Percentiles rank a stretch among this genome's conserved stretches.
phyloP scores from a whole-genome alignment of 208 protist genomes.

The Leishmania braziliensis region DNA sequence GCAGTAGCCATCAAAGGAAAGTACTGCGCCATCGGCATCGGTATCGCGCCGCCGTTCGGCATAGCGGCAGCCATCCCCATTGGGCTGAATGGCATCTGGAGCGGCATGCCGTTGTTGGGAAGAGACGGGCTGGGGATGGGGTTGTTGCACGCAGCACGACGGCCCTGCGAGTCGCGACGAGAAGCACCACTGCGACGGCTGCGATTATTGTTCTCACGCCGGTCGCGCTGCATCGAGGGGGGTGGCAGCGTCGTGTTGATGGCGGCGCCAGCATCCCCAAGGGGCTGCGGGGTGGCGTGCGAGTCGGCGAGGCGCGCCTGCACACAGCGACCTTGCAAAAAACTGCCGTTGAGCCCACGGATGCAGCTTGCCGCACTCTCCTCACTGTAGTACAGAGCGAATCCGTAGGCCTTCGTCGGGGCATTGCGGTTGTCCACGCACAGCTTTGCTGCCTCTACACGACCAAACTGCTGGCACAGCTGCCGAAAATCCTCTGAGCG shows the following conservation, averaged over 20 bases:
- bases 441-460: conserved; percentile 67
- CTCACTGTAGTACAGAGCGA: conserved; percentile 70
- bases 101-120: not conserved
- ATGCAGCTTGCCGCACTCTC: conserved; percentile 58
- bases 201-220: conserved; percentile 4
- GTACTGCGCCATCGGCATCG: conserved; percentile 9
- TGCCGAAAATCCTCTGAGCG: conserved; percentile 58
- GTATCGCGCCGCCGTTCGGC: not conserved
- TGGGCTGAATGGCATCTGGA: not conserved
- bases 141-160: not conserved
- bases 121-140: not conserved
- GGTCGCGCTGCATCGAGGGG: conserved; percentile 11
- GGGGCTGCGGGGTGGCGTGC: conserved; percentile 56
- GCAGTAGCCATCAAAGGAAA: conserved; percentile 4
- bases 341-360: conserved; percentile 46
- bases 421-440: conserved; percentile 56
- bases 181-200: conserved; percentile 9
- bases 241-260: conserved; percentile 23
- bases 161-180: conserved; percentile 10
- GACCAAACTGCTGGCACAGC: conserved; percentile 62
- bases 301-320: conserved; percentile 67
- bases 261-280: conserved; percentile 26
- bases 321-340: conserved; percentile 42
- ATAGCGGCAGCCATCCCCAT: conserved; percentile 3
- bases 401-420: conserved; percentile 73